Evolutionary conservation across 129 eudicot species (phyloP).

Genomic region (Dittrichia graveolens): DNA sequence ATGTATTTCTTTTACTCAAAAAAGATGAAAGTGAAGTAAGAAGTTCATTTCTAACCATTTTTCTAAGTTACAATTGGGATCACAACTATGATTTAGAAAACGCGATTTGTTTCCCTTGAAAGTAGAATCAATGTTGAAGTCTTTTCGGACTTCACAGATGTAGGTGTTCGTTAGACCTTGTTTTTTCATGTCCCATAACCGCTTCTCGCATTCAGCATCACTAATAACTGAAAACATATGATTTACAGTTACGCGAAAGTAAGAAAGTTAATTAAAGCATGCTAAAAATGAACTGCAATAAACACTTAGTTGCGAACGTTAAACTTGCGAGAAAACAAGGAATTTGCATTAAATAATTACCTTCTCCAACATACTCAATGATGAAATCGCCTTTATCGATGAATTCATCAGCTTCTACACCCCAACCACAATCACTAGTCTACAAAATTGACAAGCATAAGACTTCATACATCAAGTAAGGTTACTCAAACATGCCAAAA

Average conservation of each 20-base stretch:
- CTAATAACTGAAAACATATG: slow-evolving; percentile 53
- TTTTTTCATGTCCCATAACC: slow-evolving; percentile 80
- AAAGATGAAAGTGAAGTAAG: neutral
- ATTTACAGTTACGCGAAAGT: neutral
- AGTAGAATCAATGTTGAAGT: slow-evolving; percentile 79
- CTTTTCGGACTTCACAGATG: slow-evolving; percentile 66
- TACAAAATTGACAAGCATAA: slow-evolving; percentile 21
- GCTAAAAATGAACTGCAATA: slow-evolving; percentile 1
- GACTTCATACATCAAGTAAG: slow-evolving; percentile 7
- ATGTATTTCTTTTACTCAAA: neutral
- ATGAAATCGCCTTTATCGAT: slow-evolving; percentile 67
- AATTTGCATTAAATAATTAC: slow-evolving; percentile 31
- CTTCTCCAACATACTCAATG: slow-evolving; percentile 86
- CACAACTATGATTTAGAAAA: slow-evolving; percentile 84
- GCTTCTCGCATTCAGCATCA: slow-evolving; percentile 61
- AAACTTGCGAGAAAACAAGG: neutral
- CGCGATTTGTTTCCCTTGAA: slow-evolving; percentile 77
- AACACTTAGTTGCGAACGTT: neutral
- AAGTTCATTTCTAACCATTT: slow-evolving; percentile 61
- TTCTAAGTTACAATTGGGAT: slow-evolving; percentile 79
- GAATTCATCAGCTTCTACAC: slow-evolving; percentile 76
- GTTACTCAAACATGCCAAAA: neutral
- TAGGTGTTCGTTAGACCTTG: slow-evolving; percentile 55
- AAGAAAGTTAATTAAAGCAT: neutral
- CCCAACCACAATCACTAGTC: slow-evolving; percentile 90